Evolutionary conservation across 257 asterid genomes (phyloP).

Genomic region (Gentiana straminea): DNA sequence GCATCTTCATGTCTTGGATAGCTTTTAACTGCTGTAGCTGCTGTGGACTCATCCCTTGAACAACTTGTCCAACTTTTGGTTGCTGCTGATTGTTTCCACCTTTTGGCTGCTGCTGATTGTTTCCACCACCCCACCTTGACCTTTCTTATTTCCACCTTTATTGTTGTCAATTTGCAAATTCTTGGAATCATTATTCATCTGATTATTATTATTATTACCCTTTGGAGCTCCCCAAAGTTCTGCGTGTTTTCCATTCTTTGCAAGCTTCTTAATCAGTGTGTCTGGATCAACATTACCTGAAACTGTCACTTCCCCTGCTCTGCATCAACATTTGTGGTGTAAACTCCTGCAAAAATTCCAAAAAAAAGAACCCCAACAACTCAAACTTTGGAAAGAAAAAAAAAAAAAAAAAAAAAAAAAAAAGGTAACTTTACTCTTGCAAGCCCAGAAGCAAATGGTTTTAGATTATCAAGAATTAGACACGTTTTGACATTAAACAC

Average conservation of each 20-base stretch:
- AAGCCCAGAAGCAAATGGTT: too few species aligned
- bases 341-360: conserved; percentile 43
- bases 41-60: conserved; percentile 8
- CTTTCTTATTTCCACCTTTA: conserved; percentile 17
- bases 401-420: not conserved
- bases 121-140: conserved; percentile 22
- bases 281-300: conserved; percentile 74
- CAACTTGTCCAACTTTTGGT: conserved; percentile 4
- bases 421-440: too few species aligned
- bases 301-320: conserved; percentile 77
- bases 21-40: conserved; percentile 11
- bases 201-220: conserved; percentile 30
- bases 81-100: conserved; percentile 6
- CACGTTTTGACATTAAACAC: too few species aligned
- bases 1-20: not conserved
- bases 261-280: conserved; percentile 71
- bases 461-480: not conserved
- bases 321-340: conserved; percentile 56
- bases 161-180: conserved; percentile 50
- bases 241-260: conserved; percentile 68
- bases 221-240: conserved; percentile 78
- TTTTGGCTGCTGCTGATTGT: conserved; percentile 3
- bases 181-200: conserved; percentile 7
- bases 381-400: too few species aligned
- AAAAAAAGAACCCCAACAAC: not conserved